Evolutionary conservation across 2,329 filamentous ascomycete species (phyloP), one percentile per base, ranked within the genome.

Genomic region (Hymenoscyphus fructigenus): DNA sequence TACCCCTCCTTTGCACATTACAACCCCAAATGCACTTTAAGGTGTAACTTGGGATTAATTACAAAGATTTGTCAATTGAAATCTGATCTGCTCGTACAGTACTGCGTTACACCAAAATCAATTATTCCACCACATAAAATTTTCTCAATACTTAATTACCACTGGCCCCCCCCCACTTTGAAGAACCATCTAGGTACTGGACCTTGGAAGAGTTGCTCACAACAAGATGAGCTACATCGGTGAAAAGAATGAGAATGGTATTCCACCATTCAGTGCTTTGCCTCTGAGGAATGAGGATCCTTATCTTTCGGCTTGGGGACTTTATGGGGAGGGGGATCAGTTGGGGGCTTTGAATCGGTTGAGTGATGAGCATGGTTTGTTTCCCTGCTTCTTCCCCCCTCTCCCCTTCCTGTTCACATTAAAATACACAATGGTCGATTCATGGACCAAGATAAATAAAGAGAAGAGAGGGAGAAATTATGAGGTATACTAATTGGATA

Each of bases 271-370:
- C 47, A 10, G 36, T 1, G 28, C 59, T 15, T 47, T 61, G 1
- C 59, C 59, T 10, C 14, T 61, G 12, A 14, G n/a, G 14, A 34
- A 55, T 5, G n/a, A 15, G 1, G 44, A 38, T 29, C 59, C 59
- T 2, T 56, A 55, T n/a, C 12, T 55, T 3, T 47, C 36, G 2
- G 59, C 76, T 1, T 83, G 81, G 81, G 79, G 80, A 4, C 62
- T 82, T 3, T 76, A 79, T 59, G 85, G 85, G 57, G 75, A 79
- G 56, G 72, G 82, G 59, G 80, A 82, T 67, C 65, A 78, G 9
- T 75, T 76, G 38, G 81, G 81, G 1, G 79, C 76, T 0, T 69
- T 83, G 28, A 83, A 83, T 67, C 73, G 79, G 3, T 73, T 83
- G 26, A 82, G 79, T 0, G 75, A 77, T 0, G 77, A 78, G 3